Evolutionary conservation across 2,329 filamentous ascomycete genomes (phyloP), one percentile per base, ranked within the genome.

Genomic region (Ceratocystiopsis minuta): DNA sequence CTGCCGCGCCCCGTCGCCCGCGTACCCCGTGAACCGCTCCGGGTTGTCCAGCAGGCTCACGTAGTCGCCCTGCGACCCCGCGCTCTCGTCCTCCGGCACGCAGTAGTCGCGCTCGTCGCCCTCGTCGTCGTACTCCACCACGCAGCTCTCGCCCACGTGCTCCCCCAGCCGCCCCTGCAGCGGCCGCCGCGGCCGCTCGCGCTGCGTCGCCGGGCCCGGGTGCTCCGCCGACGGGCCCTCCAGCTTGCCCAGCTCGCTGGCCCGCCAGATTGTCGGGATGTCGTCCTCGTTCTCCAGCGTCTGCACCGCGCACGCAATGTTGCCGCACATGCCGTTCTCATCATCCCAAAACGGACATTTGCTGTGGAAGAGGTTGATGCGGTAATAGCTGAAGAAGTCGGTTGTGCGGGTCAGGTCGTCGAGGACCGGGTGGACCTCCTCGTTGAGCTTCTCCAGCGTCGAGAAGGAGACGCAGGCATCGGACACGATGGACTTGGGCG

Each of bases 361-460:
- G 60, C 90, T 94, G 60, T 92, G 81, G 61, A 85, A 98, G 16
- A 98, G 71, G 58, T 95, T 96, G 37, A 98, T 66, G 44, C 90
- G 80, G 64, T 96, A 98, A 61, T 96, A 86, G 41, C 88, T 88
- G 63, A 98, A 98, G 70, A 95, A 98, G 61, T 98, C 90, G 58
- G 88, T 93, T 41, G 81, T 76, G 52, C 75, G 75, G 0, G 85
- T 93, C 37, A 98, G 74, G 43, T 83, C 79, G 53, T 83, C 72
- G 51, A 98, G 64, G 41, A 77, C 72, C 16, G 86, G 82, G 52
- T 79, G 78, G 48, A 95, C 68, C 46, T 75, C 71, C 50, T 68
- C 61, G 61, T 96, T 98, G 42, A 98, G 68, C 35, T 68, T 66
- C 56, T 98, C 87, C 59, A 98, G 80, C 34, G 84, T 86, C 43